These are phyloP conservation scores for Neurospora cerealis DNA, from an alignment of 495 filamentous ascomycete genomes.

Conservation along the genomic window DNA sequence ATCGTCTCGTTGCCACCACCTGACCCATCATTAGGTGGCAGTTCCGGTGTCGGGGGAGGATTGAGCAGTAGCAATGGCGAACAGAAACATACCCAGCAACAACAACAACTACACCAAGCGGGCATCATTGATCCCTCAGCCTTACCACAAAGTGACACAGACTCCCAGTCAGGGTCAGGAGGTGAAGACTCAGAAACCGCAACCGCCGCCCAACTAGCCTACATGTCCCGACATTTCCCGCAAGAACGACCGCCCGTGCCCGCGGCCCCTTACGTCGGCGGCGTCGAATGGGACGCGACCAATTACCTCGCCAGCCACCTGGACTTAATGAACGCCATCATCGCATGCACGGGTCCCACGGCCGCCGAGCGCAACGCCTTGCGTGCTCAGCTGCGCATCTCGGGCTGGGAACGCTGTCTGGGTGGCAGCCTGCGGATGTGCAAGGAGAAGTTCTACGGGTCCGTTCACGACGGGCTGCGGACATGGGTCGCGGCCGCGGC, in stretches of 20 bases:
- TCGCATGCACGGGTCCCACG: constrained; percentile 68
- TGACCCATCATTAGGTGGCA: constrained; percentile 11
- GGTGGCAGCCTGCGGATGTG: constrained; percentile 76
- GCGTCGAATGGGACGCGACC: constrained; percentile 98
- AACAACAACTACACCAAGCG: neutral
- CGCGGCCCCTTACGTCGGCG: constrained; percentile 91
- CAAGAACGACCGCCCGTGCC: constrained; percentile 81
- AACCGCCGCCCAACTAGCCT: constrained; percentile 28
- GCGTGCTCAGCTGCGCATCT: constrained; percentile 64
- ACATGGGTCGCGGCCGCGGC: constrained; percentile 82
- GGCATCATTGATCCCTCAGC: neutral
- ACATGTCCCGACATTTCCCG: constrained; percentile 71
- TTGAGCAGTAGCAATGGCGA: neutral
- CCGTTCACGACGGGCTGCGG: constrained; percentile 77
- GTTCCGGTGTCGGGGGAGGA: neutral
- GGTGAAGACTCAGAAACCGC: constrained; percentile 12
- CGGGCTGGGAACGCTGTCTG: constrained; percentile 87
- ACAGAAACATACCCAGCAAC: neutral
- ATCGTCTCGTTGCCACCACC: constrained; percentile 55
- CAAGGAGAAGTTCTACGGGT: constrained; percentile 93
- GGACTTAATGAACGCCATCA: constrained; percentile 82
- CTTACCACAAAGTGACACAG: constrained; percentile 1
- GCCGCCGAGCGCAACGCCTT: constrained; percentile 64
- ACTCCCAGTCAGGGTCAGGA: neutral
- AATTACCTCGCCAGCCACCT: constrained; percentile 90